These are phyloP conservation scores for Blepharisma stoltei DNA, from an alignment of 73 alveolate species.

Conservation along the genomic window DNA sequence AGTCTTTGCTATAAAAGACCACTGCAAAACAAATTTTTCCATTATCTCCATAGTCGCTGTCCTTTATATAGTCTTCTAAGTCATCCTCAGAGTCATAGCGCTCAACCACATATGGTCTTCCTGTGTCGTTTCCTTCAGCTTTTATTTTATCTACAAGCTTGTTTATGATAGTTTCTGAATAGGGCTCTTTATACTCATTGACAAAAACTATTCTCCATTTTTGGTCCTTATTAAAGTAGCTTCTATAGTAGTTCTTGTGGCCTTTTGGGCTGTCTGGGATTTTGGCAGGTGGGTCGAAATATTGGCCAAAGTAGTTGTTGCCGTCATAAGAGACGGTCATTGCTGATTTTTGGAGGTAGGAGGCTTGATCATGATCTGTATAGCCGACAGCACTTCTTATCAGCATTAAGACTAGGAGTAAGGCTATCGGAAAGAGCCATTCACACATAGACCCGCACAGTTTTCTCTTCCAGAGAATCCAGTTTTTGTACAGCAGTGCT, in stretches of 20 bases:
- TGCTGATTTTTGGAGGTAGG: neutral
- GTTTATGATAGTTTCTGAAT: neutral
- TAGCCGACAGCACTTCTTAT: neutral
- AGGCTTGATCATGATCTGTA: neutral
- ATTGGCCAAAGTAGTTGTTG: neutral
- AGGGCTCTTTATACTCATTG: neutral
- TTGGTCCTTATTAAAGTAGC: neutral
- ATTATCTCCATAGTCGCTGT: neutral
- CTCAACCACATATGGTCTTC: conserved; percentile 14
- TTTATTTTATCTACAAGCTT: neutral
- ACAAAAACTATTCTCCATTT: neutral
- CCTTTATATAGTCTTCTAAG: conserved; percentile 9
- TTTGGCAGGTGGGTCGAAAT: neutral
- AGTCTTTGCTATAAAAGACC: neutral
- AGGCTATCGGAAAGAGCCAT: conserved; percentile 70
- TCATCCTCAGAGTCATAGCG: conserved; percentile 34
- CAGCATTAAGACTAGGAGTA: conserved; percentile 34
- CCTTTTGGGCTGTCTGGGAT: neutral
- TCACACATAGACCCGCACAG: conserved; percentile 75
- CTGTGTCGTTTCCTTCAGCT: neutral
- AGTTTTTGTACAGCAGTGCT: conserved; percentile 83
- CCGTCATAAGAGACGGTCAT: neutral
- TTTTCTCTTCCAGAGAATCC: conserved; percentile 85
- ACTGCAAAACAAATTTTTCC: conserved; percentile 14
- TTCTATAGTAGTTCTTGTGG: neutral